phyloP scores from a whole-genome alignment of 164 flowering plant genomes.

The Brasenia schreberi region DNA sequence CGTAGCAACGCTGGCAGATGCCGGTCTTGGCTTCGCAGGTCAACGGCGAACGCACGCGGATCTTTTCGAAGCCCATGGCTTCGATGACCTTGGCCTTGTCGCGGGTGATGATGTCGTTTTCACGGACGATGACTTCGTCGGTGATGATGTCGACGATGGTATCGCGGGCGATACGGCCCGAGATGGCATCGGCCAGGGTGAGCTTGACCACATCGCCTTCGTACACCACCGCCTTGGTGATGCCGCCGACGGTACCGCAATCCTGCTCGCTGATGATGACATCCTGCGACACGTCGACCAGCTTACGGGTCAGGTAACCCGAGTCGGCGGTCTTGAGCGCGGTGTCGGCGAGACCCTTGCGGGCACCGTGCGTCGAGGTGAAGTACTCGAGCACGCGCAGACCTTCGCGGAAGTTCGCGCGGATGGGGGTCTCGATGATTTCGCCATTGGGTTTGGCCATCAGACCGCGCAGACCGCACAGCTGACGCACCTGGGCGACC shows the following conservation, averaged over 20 bases:
- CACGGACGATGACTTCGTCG: neutral
- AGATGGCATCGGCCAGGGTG: neutral
- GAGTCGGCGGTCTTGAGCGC: neutral
- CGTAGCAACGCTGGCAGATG: neutral
- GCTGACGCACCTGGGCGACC: neutral
- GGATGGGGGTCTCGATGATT: neutral
- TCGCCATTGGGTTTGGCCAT: neutral
- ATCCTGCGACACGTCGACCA: conserved; percentile 1
- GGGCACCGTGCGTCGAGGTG: conserved; percentile 1
- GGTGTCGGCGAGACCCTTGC: neutral
- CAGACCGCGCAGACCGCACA: neutral
- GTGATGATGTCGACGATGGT: neutral
- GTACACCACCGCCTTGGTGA: neutral
- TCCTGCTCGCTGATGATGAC: neutral
- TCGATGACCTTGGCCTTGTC: neutral
- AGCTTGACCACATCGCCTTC: neutral
- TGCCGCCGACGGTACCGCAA: neutral
- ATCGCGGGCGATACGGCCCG: neutral
- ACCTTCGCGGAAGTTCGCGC: conserved; percentile 1
- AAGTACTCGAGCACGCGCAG: neutral
- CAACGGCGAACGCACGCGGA: neutral
- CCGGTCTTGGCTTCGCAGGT: neutral
- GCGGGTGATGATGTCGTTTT: neutral
- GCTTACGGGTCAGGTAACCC: neutral
- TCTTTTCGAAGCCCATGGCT: neutral